These are phyloP conservation scores for Boletus subparvulus DNA, from an alignment of 768 basidiomycete genomes.

Conservation along the genomic window DNA sequence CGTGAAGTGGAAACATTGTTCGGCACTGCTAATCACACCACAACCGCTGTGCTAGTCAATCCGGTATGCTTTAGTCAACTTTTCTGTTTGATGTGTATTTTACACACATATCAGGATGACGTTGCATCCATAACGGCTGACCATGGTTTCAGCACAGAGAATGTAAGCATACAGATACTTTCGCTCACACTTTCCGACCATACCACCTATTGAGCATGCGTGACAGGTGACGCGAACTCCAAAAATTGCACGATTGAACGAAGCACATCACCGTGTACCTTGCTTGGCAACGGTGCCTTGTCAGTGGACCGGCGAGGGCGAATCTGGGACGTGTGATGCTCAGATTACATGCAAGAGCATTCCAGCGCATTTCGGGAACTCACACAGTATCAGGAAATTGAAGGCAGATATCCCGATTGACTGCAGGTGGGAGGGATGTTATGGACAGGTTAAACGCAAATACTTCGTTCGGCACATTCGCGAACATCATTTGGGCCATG, in stretches of 20 bases:
- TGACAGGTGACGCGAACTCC: too few relatives aligned
- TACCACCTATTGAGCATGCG: too few relatives aligned
- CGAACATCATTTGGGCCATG: neutral
- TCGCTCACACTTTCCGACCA: too few relatives aligned
- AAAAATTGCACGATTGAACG: too few relatives aligned
- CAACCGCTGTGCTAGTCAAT: neutral
- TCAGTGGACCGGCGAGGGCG: neutral
- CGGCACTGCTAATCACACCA: neutral
- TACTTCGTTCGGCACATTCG: neutral
- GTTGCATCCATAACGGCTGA: too few relatives aligned
- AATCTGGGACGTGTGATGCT: neutral
- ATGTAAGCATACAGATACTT: too few relatives aligned
- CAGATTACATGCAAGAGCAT: neutral
- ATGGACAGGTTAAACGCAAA: neutral
- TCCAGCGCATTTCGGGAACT: neutral
- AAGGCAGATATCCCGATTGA: rapidly evolving
- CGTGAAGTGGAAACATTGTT: neutral
- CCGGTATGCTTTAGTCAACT: neutral
- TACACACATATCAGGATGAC: too few relatives aligned
- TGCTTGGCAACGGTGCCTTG: neutral
- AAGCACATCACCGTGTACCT: too few relatives aligned
- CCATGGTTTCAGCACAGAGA: too few relatives aligned
- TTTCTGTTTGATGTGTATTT: too few relatives aligned
- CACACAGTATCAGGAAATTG: neutral
- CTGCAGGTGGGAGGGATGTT: neutral